Base-by-base conservation (phyloP, 495 filamentous ascomycete genomes). In the Trichocladium uniseriatum region DNA sequence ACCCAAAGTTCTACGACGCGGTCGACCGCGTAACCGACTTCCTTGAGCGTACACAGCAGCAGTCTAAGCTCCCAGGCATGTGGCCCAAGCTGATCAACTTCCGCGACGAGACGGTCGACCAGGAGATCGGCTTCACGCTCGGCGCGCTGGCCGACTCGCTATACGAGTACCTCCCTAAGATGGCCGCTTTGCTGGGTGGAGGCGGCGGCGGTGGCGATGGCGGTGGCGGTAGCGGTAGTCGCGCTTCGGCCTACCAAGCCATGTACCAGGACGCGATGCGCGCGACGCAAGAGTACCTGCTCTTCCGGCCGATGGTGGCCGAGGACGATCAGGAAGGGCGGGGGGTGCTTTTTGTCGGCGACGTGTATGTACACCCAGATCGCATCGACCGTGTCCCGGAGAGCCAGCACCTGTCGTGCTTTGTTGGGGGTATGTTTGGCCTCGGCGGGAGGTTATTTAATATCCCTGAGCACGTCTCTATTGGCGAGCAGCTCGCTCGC, bases 91-190 rank as follows among this genome's bases (percentile, higher is more conserved):
- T 67, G 35, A 62, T 94, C 16, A 85, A 94, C 65, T 58, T 67
- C 57, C 34, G 51, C 61, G 43, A 43, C 51, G 19, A 52, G 13
- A 27, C 45, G 3, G 63, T 49, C 58, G 20, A 47, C 36, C n/a
- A 62, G 63, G 22, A 66, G 19, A 16, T 45, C 49, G 14, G 94
- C 80, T 55, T 82, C 78, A 0, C 65, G 89, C 16, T 89, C 83
- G 36, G 86, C 78, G 14, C 68, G 77, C 61, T 81, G 66, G 79
- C 84, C 3, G 89, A 95, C 60, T 90, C 85, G 11, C 76, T 82
- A 10, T 94, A 94, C 60, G 92, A 97, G 64, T 95, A 96, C 61
- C 67, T 98, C 21, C 83, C 90, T 19, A 97, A 81, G 61, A 77
- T 75, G 64, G 69, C 76, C 50, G 64, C 69, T 21, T 50, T 73